phyloP scores from a whole-genome alignment of 345 rosid species.

The Eucalyptus camaldulensis region DNA sequence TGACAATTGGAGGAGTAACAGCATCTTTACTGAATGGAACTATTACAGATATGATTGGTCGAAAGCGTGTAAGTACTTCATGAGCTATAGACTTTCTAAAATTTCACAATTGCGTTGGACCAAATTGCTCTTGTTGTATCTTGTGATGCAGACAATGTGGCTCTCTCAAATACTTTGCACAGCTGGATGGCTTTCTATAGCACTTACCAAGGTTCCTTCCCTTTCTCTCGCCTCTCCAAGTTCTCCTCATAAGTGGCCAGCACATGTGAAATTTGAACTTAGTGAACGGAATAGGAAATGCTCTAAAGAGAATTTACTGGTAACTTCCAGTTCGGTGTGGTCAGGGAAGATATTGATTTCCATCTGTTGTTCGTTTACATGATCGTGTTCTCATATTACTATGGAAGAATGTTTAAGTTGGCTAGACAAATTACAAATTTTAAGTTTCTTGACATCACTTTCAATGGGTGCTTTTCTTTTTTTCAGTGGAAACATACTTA shows the following conservation, averaged over 20 bases:
- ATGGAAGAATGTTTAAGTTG: background rate
- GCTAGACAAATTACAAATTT: background rate
- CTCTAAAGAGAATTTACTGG: background rate
- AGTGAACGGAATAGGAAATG: background rate
- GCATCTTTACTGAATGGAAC: conserved; percentile 6
- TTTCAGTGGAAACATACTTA: background rate
- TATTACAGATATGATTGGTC: conserved; percentile 3
- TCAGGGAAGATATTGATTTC: background rate
- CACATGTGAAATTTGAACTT: background rate
- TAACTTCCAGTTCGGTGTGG: background rate
- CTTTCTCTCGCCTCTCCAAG: background rate
- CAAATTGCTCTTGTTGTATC: background rate
- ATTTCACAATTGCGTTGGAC: background rate
- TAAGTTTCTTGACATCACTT: background rate
- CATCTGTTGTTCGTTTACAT: background rate
- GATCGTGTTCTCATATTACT: background rate
- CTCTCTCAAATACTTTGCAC: background rate
- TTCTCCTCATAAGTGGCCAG: background rate
- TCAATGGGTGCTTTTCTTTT: background rate
- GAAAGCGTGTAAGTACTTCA: conserved; percentile 2
- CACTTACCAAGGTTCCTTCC: conserved; percentile 2
- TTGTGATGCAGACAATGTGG: conserved; percentile 5
- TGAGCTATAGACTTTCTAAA: background rate
- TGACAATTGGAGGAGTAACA: conserved; percentile 12
- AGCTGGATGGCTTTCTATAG: conserved; percentile 5